A percentile compares a stretch with the other conserved stretches of the same genome.
Conservation (phyloP, 768 basidiomycete genomes). For the Boletus rex-veris region DNA sequence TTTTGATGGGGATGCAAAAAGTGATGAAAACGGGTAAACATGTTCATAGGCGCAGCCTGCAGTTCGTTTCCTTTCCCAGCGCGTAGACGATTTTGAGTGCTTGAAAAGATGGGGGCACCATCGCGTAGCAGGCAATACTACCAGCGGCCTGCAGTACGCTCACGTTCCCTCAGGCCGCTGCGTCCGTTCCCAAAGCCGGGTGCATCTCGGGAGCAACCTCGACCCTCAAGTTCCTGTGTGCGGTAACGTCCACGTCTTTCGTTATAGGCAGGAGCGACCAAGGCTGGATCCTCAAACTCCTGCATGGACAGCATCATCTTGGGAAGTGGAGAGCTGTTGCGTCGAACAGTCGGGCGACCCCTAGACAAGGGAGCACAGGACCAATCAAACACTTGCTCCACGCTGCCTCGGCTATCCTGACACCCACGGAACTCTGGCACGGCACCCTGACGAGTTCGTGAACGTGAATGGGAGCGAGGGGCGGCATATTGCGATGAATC, state of each 20-base stretch:
- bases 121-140: conserved; percentile 12
- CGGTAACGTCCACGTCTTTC: conserved; percentile 52
- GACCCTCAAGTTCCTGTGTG: conserved; percentile 49
- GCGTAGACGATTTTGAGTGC: conserved; percentile 12
- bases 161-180: conserved; percentile 54
- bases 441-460: conserved; percentile 30
- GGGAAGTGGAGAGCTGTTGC: conserved; percentile 58
- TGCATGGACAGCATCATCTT: conserved; percentile 41
- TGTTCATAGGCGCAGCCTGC: conserved; percentile 25
- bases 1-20: conserved; percentile 28
- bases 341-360: conserved; percentile 47
- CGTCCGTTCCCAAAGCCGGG: conserved; percentile 65
- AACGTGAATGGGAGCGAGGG: conserved; percentile 43
- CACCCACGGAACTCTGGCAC: conserved; percentile 13
- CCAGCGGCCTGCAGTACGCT: conserved; percentile 30
- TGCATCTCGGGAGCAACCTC: conserved; percentile 40
- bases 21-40: conserved; percentile 9
- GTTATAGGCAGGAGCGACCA: conserved; percentile 23
- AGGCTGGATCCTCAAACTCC: conserved; percentile 31
- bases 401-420: conserved; percentile 31
- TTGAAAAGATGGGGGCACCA: background rate
- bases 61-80: conserved; percentile 15
- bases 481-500: conserved; percentile 30
- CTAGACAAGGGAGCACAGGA: conserved; percentile 38
- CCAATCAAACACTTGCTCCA: conserved; percentile 49